phyloP scores from a whole-genome alignment of 2,329 filamentous ascomycete species.

The Stagonosporopsis cucurbitacearum region DNA sequence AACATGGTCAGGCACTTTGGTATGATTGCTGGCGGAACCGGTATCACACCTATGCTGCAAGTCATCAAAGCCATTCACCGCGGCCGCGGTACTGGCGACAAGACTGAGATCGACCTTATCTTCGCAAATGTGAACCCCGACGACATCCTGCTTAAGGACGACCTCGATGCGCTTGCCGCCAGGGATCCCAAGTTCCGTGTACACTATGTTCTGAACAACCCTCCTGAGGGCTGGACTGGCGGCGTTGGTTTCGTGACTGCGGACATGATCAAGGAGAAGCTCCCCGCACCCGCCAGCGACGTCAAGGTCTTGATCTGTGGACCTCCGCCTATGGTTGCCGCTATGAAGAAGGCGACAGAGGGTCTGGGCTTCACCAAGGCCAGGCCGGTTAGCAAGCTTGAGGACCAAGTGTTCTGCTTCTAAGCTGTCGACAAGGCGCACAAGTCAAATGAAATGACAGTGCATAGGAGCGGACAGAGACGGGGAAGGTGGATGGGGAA shows the following conservation, averaged over 20 bases:
- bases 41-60: constrained; percentile 98
- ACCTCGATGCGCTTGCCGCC: constrained; percentile 78
- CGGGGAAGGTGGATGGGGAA: not conserved
- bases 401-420: constrained; percentile 98
- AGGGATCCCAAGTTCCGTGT: constrained; percentile 84
- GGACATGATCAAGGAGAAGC: constrained; percentile 90
- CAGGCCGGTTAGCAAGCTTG: constrained; percentile 92
- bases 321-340: constrained; percentile 94
- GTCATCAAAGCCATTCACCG: constrained; percentile 89
- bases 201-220: constrained; percentile 96
- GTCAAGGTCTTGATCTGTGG: constrained; percentile 95
- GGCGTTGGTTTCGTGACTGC: constrained; percentile 93
- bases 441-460: no score
- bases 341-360: constrained; percentile 95
- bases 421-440: constrained; percentile 52
- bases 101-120: constrained; percentile 85
- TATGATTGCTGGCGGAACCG: constrained; percentile 97
- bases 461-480: not conserved
- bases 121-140: constrained; percentile 95
- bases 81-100: constrained; percentile 76
- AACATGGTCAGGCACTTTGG: constrained; percentile 97
- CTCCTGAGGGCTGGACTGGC: constrained; percentile 87
- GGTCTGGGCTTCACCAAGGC: constrained; percentile 90
- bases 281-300: constrained; percentile 82
- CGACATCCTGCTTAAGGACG: constrained; percentile 92